Base-by-base conservation (phyloP, 2,329 filamentous ascomycete species). In the Arthrobotrys iridis region DNA sequence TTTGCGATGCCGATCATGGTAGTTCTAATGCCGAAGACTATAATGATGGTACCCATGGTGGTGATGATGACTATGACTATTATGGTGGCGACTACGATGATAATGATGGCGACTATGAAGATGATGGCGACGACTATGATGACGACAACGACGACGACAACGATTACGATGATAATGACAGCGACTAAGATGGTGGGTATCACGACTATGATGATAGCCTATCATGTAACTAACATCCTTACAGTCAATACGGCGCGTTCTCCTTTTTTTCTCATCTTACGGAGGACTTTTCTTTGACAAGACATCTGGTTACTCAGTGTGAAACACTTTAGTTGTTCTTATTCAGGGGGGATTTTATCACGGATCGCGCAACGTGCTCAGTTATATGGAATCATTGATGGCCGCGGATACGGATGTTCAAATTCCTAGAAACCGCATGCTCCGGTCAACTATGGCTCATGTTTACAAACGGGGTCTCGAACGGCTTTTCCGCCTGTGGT, bases 401-500 rank as follows among this genome's bases (percentile, higher is more conserved):
- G n/a, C n/a, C n/a, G n/a, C n/a, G n/a, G n/a, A n/a, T n/a, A n/a
- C n/a, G n/a, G n/a, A n/a, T n/a, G n/a, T n/a, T n/a, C n/a, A n/a
- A n/a, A n/a, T n/a, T n/a, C n/a, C n/a, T n/a, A n/a, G n/a, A n/a
- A n/a, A n/a, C n/a, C n/a, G n/a, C n/a, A n/a, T n/a, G n/a, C n/a
- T n/a, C n/a, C n/a, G n/a, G n/a, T 33, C 10, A 33, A 33, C 28
- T 4, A 10, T 4, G 26, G n/a, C 15, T 37, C 37, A 5, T n/a
- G 11, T 15, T 48, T 20, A 40, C 57, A 48, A 74, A 74, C 1
- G 62, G 62, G 5, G 70, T 74, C 37, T 74, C 62, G n/a, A 55
- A 57, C 6, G 70, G 70, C 18, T 40, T 74, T 18, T 96, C 92
- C 0, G 91, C 92, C 83, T 94, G 91, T 0, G 92, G 92, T 4